phyloP scores from a whole-genome alignment of 805 yeast species.

The Saccharomycopsis guyanensis region DNA sequence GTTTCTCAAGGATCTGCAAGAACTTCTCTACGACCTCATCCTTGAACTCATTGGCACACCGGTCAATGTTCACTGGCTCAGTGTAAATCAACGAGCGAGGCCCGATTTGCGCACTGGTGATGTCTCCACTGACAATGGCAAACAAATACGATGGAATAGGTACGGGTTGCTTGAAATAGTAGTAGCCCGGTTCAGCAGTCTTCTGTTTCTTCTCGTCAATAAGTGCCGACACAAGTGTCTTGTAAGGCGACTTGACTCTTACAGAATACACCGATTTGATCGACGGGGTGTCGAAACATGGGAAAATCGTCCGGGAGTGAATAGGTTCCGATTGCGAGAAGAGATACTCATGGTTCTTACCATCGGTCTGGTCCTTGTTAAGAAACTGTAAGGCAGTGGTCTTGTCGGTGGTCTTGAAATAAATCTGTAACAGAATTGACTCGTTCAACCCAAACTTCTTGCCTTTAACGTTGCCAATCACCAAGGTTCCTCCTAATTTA shows the following conservation, averaged over 20 bases:
- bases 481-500: slow-evolving; percentile 55
- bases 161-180: slow-evolving; percentile 58
- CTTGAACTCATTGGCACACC: slow-evolving; percentile 73
- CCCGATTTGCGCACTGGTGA: slow-evolving; percentile 60
- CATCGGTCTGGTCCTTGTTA: slow-evolving; percentile 65
- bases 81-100: slow-evolving; percentile 81
- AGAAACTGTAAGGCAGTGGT: slow-evolving; percentile 88
- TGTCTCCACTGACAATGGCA: slow-evolving; percentile 80
- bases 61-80: slow-evolving; percentile 61
- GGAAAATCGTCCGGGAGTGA: slow-evolving; percentile 81
- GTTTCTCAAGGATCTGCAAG: slow-evolving; percentile 65
- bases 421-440: slow-evolving; percentile 31
- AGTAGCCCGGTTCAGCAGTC: slow-evolving; percentile 26
- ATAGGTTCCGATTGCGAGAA: slow-evolving; percentile 91
- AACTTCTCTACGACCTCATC: slow-evolving; percentile 70
- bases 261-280: slow-evolving; percentile 61
- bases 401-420: slow-evolving; percentile 60
- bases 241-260: slow-evolving; percentile 52
- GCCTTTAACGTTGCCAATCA: slow-evolving; percentile 27
- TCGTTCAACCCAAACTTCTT: slow-evolving; percentile 6
- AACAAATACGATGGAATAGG: slow-evolving; percentile 83
- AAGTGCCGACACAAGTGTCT: slow-evolving; percentile 70
- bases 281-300: slow-evolving; percentile 87
- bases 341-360: slow-evolving; percentile 58
- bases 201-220: slow-evolving; percentile 26